Conservation (phyloP, 2,329 filamentous ascomycete species). For the Hirsutella minnesotensis region DNA sequence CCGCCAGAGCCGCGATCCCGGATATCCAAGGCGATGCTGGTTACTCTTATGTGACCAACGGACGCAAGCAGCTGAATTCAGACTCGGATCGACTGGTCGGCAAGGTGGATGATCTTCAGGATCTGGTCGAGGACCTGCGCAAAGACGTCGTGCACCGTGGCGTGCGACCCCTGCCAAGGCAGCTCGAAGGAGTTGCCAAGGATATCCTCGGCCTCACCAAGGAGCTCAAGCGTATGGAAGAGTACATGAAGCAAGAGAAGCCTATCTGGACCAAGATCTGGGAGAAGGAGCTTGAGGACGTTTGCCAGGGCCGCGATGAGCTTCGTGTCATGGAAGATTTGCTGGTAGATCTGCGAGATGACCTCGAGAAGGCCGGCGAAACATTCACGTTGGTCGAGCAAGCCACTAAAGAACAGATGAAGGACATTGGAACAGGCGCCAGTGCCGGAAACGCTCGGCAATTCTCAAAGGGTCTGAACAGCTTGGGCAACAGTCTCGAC, state of each 20-base stretch:
- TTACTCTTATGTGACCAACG: conserved; percentile 70
- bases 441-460: conserved; percentile 40
- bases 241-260: conserved; percentile 83
- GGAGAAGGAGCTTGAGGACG: conserved; percentile 93
- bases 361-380: conserved; percentile 86
- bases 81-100: conserved; percentile 87
- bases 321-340: conserved; percentile 95
- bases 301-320: conserved; percentile 90
- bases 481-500: conserved; percentile 47
- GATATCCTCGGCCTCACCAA: conserved; percentile 72
- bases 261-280: conserved; percentile 98
- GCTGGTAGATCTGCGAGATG: conserved; percentile 81
- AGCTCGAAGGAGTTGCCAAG: conserved; percentile 80
- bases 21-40: conserved; percentile 67
- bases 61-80: conserved; percentile 74
- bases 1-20: conserved; percentile 59
- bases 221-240: conserved; percentile 88
- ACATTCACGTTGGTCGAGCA: conserved; percentile 94
- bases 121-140: conserved; percentile 88
- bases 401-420: conserved; percentile 95
- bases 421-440: conserved; percentile 48
- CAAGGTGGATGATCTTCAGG: conserved; percentile 93
- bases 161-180: conserved; percentile 78
- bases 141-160: conserved; percentile 93
- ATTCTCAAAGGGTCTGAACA: conserved; percentile 42